Conservation (phyloP, 148 eudicot genomes). For the Fagopyrum esculentum region DNA sequence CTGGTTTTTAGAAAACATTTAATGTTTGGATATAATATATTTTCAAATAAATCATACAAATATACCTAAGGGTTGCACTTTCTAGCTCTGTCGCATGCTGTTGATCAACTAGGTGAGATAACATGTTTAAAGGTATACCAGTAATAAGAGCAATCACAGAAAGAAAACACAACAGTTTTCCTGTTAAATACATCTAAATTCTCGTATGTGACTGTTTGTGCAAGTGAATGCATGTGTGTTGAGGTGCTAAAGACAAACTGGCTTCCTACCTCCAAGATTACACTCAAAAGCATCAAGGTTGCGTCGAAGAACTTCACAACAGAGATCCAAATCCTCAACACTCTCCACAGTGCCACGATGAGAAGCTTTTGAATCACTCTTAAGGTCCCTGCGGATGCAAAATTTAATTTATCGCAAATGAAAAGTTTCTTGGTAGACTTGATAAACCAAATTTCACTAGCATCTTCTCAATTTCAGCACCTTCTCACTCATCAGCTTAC, state of each 20-base stretch:
- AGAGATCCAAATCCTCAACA: slow-evolving; percentile 43
- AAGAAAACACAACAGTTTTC: neutral
- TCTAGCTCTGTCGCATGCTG: neutral
- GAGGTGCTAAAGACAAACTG: neutral
- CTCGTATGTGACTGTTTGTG: neutral
- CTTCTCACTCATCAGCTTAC: neutral
- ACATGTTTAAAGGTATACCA: neutral
- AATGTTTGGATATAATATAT: neutral
- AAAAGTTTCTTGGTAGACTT: neutral
- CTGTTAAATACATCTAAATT: neutral
- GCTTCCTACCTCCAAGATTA: slow-evolving; percentile 57
- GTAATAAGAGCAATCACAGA: neutral
- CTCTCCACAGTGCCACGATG: slow-evolving; percentile 30
- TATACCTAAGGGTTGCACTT: neutral
- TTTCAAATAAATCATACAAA: neutral
- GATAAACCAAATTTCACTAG: neutral
- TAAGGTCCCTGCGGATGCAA: slow-evolving; percentile 47
- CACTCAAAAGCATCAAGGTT: slow-evolving; percentile 59
- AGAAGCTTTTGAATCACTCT: slow-evolving; percentile 31
- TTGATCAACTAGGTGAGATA: neutral
- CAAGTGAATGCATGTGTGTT: neutral
- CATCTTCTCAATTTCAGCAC: neutral
- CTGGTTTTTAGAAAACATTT: neutral
- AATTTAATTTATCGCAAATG: neutral
- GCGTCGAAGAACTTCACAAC: slow-evolving; percentile 58